Evolutionary conservation across 140 eudicot species (phyloP).

Genomic region (Stevia rebaudiana): DNA sequence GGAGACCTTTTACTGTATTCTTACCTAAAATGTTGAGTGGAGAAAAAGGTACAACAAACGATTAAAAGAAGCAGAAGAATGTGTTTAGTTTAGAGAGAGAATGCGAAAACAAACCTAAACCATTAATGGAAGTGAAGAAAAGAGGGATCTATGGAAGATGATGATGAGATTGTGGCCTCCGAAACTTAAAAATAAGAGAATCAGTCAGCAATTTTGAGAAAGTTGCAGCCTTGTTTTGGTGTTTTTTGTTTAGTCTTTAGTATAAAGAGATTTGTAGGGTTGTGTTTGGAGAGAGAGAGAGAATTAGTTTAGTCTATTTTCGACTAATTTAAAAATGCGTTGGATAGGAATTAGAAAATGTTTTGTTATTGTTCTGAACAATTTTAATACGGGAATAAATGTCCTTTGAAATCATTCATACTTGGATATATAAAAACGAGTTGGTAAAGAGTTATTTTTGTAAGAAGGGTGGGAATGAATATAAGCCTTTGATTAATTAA

Average conservation of each 20-base stretch:
- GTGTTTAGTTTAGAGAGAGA: conserved; percentile 4
- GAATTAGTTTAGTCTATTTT: neutral
- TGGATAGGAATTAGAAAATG: neutral
- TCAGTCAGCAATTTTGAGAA: conserved; percentile 35
- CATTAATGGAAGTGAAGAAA: conserved; percentile 37
- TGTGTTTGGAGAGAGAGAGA: conserved; percentile 17
- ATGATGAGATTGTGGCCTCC: conserved; percentile 24
- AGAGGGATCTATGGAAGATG: conserved; percentile 11
- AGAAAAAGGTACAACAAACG: conserved; percentile 63
- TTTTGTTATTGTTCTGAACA: neutral
- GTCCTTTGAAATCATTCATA: too few relatives aligned
- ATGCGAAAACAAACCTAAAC: conserved; percentile 47
- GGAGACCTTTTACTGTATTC: conserved; percentile 22
- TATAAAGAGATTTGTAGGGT: conserved; percentile 37
- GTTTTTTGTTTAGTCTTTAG: conserved; percentile 34
- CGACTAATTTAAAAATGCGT: neutral
- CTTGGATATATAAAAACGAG: too few relatives aligned
- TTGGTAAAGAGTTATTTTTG: too few relatives aligned
- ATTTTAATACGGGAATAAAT: too few relatives aligned
- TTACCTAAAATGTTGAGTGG: conserved; percentile 55
- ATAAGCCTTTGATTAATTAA: too few relatives aligned
- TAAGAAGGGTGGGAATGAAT: too few relatives aligned
- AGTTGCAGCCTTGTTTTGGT: conserved; percentile 43
- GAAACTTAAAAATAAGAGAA: conserved; percentile 25
- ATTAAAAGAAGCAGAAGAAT: conserved; percentile 62